Base-by-base conservation (phyloP, 1,284 basidiomycete species). In the Pisolithus thermaeus region DNA sequence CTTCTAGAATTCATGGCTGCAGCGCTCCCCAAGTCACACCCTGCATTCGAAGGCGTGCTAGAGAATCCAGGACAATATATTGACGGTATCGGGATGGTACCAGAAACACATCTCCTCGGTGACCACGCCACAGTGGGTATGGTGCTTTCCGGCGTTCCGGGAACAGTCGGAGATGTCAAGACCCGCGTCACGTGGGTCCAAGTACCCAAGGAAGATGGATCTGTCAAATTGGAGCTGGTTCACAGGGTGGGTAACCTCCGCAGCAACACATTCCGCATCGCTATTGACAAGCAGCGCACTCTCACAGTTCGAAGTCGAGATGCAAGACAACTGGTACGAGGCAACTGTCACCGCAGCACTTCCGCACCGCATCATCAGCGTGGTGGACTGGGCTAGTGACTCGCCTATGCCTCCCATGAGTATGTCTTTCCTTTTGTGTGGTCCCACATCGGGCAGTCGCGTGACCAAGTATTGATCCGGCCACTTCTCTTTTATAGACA, bases 281-380 rank as follows among this genome's bases (percentile, higher is more conserved):
- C 28, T 49, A 56, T 9, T 47, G 23, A 8, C 40, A 18, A 27
- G 12, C n/a, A 0, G n/a, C n/a, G 43, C 6, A 7, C 4, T 1
- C 3, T 1, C 55, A 7, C 54, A 87, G 83, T 85, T 89, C 56
- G 86, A 89, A 61, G 85, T 90, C n/a, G 87, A 90, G 74, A 87
- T 91, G 88, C 65, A 83, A 61, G 83, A 91, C 68, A 91, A 90
- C 68, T 90, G 87, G 87, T 91, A 91, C 52, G 87, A 91, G 63
- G 77, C 86, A 3, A 74, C 84, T 5, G 80, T 91, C 30, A 81
- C 85, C 3, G 77, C 79, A 0, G 64, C 71, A 32, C 66, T 75
- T 9, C 86, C 87, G 11, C 82, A 88, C 63, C 76, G 80, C 57
- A 85, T 90, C 60, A 71, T 90, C 59, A 86, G 84, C 23, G 88